Conservation (phyloP, 805 yeast species). For the Candida pini region DNA sequence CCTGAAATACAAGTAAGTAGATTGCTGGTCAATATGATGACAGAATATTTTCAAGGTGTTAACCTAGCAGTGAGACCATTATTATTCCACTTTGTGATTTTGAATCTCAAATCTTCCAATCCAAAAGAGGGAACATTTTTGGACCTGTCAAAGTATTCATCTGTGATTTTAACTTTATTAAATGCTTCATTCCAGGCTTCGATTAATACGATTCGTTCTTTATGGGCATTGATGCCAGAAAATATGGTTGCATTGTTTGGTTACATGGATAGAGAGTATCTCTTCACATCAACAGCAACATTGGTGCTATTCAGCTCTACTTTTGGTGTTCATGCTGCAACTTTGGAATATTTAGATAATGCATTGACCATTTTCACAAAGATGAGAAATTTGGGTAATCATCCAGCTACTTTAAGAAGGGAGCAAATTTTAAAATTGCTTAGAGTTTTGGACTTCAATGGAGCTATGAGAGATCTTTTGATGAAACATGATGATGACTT, state of each 20-base stretch:
- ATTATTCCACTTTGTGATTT: slow-evolving; percentile 67
- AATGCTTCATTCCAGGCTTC: slow-evolving; percentile 80
- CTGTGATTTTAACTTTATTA: slow-evolving; percentile 58
- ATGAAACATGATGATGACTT: slow-evolving; percentile 50
- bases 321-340: slow-evolving; percentile 76
- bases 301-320: slow-evolving; percentile 69
- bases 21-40: slow-evolving; percentile 66
- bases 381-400: slow-evolving; percentile 73
- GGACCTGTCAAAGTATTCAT: slow-evolving; percentile 63
- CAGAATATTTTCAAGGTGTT: slow-evolving; percentile 79
- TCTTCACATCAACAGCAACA: slow-evolving; percentile 73
- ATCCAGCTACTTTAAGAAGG: slow-evolving; percentile 71
- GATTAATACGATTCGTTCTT: slow-evolving; percentile 63
- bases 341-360: slow-evolving; percentile 65
- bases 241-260: slow-evolving; percentile 84
- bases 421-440: slow-evolving; percentile 65
- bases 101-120: slow-evolving; percentile 43
- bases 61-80: slow-evolving; percentile 75
- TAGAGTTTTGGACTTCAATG: slow-evolving; percentile 62
- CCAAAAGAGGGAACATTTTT: slow-evolving; percentile 38
- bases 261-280: slow-evolving; percentile 80
- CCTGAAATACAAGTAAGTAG: slow-evolving; percentile 56
- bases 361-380: slow-evolving; percentile 63
- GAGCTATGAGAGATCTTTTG: slow-evolving; percentile 52
- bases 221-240: slow-evolving; percentile 71